phyloP scores from a whole-genome alignment of 805 yeast genomes.

The Monosporozyma aerobia region DNA sequence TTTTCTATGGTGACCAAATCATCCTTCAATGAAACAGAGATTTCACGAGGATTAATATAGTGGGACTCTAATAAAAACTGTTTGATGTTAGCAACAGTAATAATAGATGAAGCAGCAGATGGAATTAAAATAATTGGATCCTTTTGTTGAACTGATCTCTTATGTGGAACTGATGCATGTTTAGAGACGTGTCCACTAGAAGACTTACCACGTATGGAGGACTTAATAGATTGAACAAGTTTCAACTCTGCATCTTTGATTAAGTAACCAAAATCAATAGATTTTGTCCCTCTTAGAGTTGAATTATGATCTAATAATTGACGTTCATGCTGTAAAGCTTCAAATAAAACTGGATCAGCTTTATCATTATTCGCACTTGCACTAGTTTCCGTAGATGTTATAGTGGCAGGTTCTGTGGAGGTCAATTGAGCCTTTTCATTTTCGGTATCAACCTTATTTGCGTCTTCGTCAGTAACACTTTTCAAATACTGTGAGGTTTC shows the following conservation, averaged over 20 bases:
- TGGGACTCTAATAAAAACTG: constrained; percentile 64
- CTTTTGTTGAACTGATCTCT: constrained; percentile 12
- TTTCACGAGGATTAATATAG: constrained; percentile 44
- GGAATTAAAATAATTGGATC: constrained; percentile 72
- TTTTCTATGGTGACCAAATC: constrained; percentile 27
- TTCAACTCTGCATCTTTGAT: constrained; percentile 56
- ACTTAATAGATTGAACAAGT: constrained; percentile 44
- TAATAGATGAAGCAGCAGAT: constrained; percentile 67
- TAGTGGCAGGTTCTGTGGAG: constrained; percentile 16
- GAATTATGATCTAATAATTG: constrained; percentile 50
- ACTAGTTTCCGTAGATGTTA: not conserved
- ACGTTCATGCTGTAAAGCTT: constrained; percentile 34
- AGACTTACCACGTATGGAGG: constrained; percentile 18
- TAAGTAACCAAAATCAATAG: constrained; percentile 57
- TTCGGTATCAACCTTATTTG: not conserved
- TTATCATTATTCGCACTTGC: not conserved
- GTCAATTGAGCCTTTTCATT: not conserved
- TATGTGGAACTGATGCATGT: constrained; percentile 4
- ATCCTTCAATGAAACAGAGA: constrained; percentile 26
- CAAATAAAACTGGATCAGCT: constrained; percentile 28
- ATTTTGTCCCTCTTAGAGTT: constrained; percentile 55
- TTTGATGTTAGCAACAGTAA: constrained; percentile 57
- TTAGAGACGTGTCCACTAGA: constrained; percentile 18
- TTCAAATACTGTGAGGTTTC: constrained; percentile 48
- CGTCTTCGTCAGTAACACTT: constrained; percentile 2